Percentiles rank a stretch among this genome's conserved stretches.
These are phyloP conservation scores for Fagopyrum esculentum DNA, from an alignment of 148 eudicot genomes.

Conservation along the genomic window DNA sequence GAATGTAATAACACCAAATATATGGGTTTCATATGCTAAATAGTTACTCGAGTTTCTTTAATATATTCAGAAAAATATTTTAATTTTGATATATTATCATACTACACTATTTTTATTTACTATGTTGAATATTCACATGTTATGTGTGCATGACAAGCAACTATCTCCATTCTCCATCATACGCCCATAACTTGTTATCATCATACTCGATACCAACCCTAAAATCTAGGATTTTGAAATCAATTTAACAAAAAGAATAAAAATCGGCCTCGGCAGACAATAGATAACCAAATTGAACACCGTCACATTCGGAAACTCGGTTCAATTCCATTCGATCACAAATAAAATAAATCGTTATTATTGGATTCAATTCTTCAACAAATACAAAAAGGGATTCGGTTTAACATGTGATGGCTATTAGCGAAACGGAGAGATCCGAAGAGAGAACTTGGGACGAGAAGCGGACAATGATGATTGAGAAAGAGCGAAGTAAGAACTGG, in stretches of 20 bases:
- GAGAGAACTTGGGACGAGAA: neutral
- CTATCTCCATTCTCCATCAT: conserved; percentile 40
- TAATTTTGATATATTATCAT: no score
- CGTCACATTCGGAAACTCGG: neutral
- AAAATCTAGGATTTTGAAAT: neutral
- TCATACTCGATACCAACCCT: conserved; percentile 35
- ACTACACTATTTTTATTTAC: no score
- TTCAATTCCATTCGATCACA: neutral
- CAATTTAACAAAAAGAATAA: neutral
- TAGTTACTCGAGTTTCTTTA: no score
- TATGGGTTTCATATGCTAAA: no score
- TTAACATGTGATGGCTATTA: neutral
- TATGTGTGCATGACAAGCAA: conserved; percentile 45
- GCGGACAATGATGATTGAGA: neutral
- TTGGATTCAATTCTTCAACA: neutral
- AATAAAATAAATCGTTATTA: neutral
- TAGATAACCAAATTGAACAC: neutral
- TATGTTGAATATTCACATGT: neutral
- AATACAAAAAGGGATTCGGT: neutral
- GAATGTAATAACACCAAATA: no score
- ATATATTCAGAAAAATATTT: no score
- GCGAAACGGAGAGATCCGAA: neutral
- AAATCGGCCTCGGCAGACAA: neutral
- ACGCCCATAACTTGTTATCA: conserved; percentile 36
- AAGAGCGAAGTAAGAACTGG: neutral